These are phyloP conservation scores for Melastoma candidum DNA, from an alignment of 441 rosid genomes.

Conservation along the genomic window DNA sequence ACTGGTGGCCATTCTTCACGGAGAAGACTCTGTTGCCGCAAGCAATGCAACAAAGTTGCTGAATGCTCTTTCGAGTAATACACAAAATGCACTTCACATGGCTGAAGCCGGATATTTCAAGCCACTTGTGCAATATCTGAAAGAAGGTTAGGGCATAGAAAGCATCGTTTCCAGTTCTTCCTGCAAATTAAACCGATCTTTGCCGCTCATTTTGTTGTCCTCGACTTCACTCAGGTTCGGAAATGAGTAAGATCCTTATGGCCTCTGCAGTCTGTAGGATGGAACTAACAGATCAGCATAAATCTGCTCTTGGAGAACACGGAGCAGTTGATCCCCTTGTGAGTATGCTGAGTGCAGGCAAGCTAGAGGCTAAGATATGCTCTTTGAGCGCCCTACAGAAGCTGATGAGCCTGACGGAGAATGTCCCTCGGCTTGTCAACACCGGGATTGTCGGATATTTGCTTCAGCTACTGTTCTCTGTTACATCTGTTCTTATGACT, in stretches of 20 bases:
- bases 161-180: no score
- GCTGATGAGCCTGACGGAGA: conserved; percentile 35
- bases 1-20: conserved; percentile 45
- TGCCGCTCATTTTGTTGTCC: no score
- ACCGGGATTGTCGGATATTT: conserved; percentile 44
- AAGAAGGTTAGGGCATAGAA: conserved; percentile 31
- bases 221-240: conserved; percentile 36
- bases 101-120: conserved; percentile 73
- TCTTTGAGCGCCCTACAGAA: conserved; percentile 55
- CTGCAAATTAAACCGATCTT: no score
- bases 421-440: conserved; percentile 31
- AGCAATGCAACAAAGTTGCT: conserved; percentile 42
- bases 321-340: conserved; percentile 56
- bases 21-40: conserved; percentile 44
- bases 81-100: conserved; percentile 69
- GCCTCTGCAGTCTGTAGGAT: conserved; percentile 61
- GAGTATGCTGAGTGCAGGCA: conserved; percentile 48
- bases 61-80: conserved; percentile 42
- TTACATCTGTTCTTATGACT: conserved; percentile 72
- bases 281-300: conserved; percentile 60
- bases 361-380: conserved; percentile 60
- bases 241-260: conserved; percentile 73
- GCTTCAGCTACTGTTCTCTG: conserved; percentile 69
- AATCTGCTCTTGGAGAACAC: conserved; percentile 52
- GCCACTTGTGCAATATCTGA: conserved; percentile 48